Evolutionary conservation across 2,329 filamentous ascomycete species (phyloP).

Genomic region (Aspergillus nomiae): DNA sequence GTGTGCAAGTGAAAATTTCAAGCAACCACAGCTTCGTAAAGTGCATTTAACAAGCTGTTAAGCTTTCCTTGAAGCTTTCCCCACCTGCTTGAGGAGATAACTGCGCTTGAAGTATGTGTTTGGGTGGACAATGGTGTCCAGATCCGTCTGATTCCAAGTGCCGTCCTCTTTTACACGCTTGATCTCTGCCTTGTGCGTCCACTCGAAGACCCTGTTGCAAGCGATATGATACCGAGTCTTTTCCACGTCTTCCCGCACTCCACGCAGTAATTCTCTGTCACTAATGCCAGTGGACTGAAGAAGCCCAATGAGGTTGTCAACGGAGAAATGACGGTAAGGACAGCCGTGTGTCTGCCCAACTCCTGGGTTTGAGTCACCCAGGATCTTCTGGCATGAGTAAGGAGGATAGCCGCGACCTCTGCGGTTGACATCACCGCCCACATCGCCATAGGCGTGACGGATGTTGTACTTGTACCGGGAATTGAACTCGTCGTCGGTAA

Average conservation of each 20-base stretch:
- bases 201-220: slow-evolving; percentile 94
- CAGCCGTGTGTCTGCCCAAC: slow-evolving; percentile 93
- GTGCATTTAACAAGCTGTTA: slow-evolving; percentile 24
- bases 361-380: slow-evolving; percentile 84
- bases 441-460: slow-evolving; percentile 91
- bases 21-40: slow-evolving; percentile 53
- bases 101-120: slow-evolving; percentile 98
- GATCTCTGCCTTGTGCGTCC: slow-evolving; percentile 76
- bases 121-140: slow-evolving; percentile 95
- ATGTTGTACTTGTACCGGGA: slow-evolving; percentile 98
- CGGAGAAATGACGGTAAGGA: slow-evolving; percentile 87
- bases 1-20: slow-evolving; percentile 15
- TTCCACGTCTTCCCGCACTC: slow-evolving; percentile 84
- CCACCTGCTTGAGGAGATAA: slow-evolving; percentile 81
- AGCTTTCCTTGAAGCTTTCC: slow-evolving; percentile 53
- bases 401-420: slow-evolving; percentile 86
- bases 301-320: slow-evolving; percentile 79
- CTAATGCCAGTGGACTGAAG: slow-evolving; percentile 77
- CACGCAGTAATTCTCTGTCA: slow-evolving; percentile 75
- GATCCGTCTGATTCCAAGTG: slow-evolving; percentile 70
- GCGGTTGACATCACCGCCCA: slow-evolving; percentile 87
- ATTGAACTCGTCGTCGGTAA: slow-evolving; percentile 93
- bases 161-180: slow-evolving; percentile 75
- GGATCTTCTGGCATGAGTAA: slow-evolving; percentile 91
- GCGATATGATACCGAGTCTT: slow-evolving; percentile 91